Evolutionary conservation across 176 grass and related monocot species (phyloP).

Genomic region (Aegilops sharonensis): DNA sequence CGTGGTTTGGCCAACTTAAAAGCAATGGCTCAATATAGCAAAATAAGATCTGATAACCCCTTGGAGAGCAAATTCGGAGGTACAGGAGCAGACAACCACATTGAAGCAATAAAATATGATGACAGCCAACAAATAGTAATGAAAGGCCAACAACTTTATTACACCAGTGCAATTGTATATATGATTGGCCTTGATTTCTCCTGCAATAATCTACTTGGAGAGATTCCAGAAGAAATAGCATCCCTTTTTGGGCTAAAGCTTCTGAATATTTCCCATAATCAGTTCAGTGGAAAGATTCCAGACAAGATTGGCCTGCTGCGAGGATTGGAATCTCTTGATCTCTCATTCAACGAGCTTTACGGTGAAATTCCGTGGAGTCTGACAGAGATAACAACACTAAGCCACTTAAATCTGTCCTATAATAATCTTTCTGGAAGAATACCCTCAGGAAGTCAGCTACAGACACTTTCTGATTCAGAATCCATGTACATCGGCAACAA

Average conservation of each 20-base stretch:
- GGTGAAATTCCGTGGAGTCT: slow-evolving; percentile 22
- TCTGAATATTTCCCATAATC: slow-evolving; percentile 38
- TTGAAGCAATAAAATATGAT: neutral
- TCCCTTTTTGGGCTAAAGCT: neutral
- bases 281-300: slow-evolving; percentile 18
- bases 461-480: neutral
- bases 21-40: neutral
- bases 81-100: too few relatives aligned
- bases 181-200: slow-evolving; percentile 30
- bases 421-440: slow-evolving; percentile 22
- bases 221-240: slow-evolving; percentile 19
- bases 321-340: slow-evolving; percentile 32
- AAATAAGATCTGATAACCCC: neutral
- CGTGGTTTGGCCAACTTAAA: neutral
- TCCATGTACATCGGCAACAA: slow-evolving; percentile 25
- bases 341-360: slow-evolving; percentile 29
- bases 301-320: slow-evolving; percentile 6
- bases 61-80: neutral
- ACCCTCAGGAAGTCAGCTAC: slow-evolving; percentile 15
- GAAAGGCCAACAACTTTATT: slow-evolving; percentile 11
- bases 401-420: slow-evolving; percentile 7
- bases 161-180: neutral
- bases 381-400: neutral
- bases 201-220: slow-evolving; percentile 27
- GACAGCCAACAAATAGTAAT: neutral